Evolutionary conservation across 1,139 yeast genomes (phyloP), one percentile per base, ranked within the genome.

Genomic region (Zhuliangozyma parablackwelliae): DNA sequence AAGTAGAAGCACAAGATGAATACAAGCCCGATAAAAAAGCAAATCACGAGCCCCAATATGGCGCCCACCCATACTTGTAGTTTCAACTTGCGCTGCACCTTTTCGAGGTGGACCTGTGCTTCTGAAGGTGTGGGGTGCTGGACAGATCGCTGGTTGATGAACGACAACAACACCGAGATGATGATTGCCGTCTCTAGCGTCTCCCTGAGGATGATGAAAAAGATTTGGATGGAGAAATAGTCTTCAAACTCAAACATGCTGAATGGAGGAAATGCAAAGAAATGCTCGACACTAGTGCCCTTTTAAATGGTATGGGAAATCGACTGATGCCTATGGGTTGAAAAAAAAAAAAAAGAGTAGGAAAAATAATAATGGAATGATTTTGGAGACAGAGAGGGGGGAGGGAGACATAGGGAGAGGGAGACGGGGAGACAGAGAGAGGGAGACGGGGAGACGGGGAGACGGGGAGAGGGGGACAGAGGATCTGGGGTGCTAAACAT

Each of bases 61-160:
- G 94, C 92, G 11, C 97, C 97, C 2, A 76, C 53, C 96, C 96
- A 89, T 5, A 89, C 89, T 58, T 89, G 97, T 28, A 70, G 53
- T 36, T 72, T 70, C 37, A 87, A 63, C 30, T 58, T 56, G 8
- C 38, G 39, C 36, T 57, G 58, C 2, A 50, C 43, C 7, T 47
- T 38, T 13, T 40, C 38, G 13, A 45, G 34, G 29, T 41, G 41
- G 1, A 36, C 33, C 6, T 23, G 23, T 4, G 25, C 21, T 6
- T 26, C 25, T 3, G 29, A 27, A 9, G 33, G 21, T 29, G 11
- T 13, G 11, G 12, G 36, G 16, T 34, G 39, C 31, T 38, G 40
- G 31, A 35, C 44, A 10, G 53, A 41, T 43, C 80, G 70, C 56
- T 84, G 94, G 51, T 81, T 80, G 46, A 88, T 69, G 61, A 88